Evolutionary conservation across 2,329 filamentous ascomycete species (phyloP), one percentile per base, ranked within the genome.

Genomic region (Colletotrichum liriopes): DNA sequence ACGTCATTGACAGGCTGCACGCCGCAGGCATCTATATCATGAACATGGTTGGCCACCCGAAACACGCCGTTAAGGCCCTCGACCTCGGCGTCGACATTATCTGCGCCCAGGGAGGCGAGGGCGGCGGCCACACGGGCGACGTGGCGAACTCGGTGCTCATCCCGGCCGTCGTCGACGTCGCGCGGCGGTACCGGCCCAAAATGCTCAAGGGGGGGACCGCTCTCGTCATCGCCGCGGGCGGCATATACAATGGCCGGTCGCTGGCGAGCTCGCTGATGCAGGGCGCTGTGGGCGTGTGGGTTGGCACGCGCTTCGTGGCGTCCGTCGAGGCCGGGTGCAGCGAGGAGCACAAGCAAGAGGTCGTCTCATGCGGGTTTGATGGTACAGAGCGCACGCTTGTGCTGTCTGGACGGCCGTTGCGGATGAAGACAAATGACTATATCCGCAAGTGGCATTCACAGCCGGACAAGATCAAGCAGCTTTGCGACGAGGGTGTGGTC

Each of bases 21-120:
- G 87, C 88, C 11, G 92, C 93, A 0, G 93, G 93, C 0, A 93
- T 98, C 51, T 80, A 97, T 71, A 88, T 98, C 45, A 98, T 98
- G 95, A 98, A 98, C 82, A 98, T 98, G 95, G 95, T 98, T 26
- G 96, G 96, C 0, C 93, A 95, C 77, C 95, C 96, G 2, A 94
- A 93, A 80, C 96, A 98, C 81, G 95, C 95, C 0, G 89, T 92
- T 80, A 98, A 98, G 84, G 95, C 95, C 2, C 86, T 98, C 5
- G 90, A 94, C 61, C 89, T 92, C 0, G 96, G 96, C 54, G 94
- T 97, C 12, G 96, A 98, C 82, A 92, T 98, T 75, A 89, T 98
- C 7, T 98, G 95, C 80, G 92, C 95, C 2, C 96, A 98, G 84
- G 96, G 96, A 58, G 94, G 94, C 63, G 96, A 98, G 82, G 96